Conservation (phyloP, 1,284 basidiomycete species). For the Crocinoboletus sp. region DNA sequence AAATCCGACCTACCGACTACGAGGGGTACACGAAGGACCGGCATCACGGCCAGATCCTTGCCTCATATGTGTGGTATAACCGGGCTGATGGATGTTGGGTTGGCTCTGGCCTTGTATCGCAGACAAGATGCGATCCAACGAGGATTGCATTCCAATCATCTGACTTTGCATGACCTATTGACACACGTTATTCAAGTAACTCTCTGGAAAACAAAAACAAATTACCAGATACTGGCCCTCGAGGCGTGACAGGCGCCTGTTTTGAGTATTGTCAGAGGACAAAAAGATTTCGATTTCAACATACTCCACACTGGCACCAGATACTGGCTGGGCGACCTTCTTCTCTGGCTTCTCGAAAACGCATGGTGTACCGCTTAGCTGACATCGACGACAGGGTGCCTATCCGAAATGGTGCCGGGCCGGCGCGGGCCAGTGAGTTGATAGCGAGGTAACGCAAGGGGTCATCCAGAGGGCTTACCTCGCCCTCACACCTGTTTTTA, state of each 20-base stretch:
- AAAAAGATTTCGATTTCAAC: constrained; percentile 9
- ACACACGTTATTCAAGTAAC: constrained; percentile 5
- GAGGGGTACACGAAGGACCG: constrained; percentile 18
- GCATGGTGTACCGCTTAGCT: constrained; percentile 77
- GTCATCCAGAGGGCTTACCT: constrained; percentile 45
- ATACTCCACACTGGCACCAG: constrained; percentile 69
- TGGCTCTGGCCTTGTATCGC: constrained; percentile 56
- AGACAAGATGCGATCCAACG: constrained; percentile 72
- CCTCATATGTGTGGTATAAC: constrained; percentile 19
- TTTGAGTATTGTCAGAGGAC: constrained; percentile 21
- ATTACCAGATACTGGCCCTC: constrained; percentile 77
- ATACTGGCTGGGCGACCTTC: constrained; percentile 59
- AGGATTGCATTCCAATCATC: constrained; percentile 88
- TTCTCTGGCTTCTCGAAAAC: constrained; percentile 93
- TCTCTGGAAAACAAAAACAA: too few relatives aligned
- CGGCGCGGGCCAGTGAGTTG: constrained; percentile 55
- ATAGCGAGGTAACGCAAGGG: constrained; percentile 26
- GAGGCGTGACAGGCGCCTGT: constrained; percentile 72
- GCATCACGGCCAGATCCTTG: constrained; percentile 25
- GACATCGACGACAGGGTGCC: constrained; percentile 88
- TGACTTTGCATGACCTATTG: constrained; percentile 80
- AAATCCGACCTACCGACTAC: constrained; percentile 35
- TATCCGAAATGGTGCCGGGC: constrained; percentile 50
- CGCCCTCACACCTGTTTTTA: constrained; percentile 91
- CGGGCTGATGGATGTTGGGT: constrained; percentile 32